Conservation (phyloP, 2,329 filamentous ascomycete genomes). For the Pseudogymnoascus sp. region DNA sequence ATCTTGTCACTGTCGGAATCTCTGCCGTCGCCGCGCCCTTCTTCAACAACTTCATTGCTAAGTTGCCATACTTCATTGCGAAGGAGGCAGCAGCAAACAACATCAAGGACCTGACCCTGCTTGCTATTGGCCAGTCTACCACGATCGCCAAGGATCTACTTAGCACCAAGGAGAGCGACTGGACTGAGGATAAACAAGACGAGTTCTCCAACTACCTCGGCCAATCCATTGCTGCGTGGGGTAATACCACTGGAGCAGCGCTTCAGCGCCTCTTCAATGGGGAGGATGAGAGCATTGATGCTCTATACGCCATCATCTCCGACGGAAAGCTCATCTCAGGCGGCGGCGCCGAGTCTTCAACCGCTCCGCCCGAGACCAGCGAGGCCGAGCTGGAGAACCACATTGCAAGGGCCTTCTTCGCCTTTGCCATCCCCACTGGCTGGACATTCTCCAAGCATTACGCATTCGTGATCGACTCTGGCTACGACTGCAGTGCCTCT, state of each 20-base stretch:
- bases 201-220: conserved; percentile 27
- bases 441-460: conserved; percentile 25
- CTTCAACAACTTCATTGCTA: conserved; percentile 21
- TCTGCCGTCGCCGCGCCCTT: conserved; percentile 22
- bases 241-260: neutral
- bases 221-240: conserved; percentile 24
- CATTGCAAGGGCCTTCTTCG: conserved; percentile 26
- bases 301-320: conserved; percentile 22
- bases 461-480: conserved; percentile 32
- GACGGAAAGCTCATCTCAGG: conserved; percentile 28
- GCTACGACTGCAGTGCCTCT: conserved; percentile 19
- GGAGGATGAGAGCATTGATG: conserved; percentile 17
- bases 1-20: conserved; percentile 26
- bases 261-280: conserved; percentile 24
- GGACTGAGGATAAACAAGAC: conserved; percentile 24
- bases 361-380: neutral
- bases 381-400: conserved; percentile 12
- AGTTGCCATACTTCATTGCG: conserved; percentile 17
- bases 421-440: conserved; percentile 27
- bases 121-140: conserved; percentile 23
- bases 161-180: conserved; percentile 15
- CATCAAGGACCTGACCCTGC: conserved; percentile 24
- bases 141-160: conserved; percentile 25
- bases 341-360: neutral
- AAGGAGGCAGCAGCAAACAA: no score